phyloP scores from a whole-genome alignment of 2,329 filamentous ascomycete species.

The Amphichorda felina region DNA sequence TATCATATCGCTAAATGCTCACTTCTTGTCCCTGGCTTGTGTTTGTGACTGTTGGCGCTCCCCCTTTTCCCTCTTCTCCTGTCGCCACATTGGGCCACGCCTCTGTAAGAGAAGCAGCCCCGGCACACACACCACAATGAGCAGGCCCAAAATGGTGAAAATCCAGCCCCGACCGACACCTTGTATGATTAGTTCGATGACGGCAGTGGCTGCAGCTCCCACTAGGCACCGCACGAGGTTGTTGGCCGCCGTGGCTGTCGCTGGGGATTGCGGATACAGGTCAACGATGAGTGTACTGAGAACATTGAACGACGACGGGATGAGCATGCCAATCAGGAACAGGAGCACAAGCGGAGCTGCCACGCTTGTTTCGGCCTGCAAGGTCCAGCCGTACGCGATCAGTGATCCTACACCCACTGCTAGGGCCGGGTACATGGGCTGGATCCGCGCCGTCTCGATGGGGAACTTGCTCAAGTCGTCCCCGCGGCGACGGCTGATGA shows the following conservation, averaged over 20 bases:
- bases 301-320: constrained; percentile 51
- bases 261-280: constrained; percentile 46
- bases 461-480: constrained; percentile 39
- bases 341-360: constrained; percentile 42
- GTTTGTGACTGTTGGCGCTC: constrained; percentile 28
- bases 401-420: constrained; percentile 38
- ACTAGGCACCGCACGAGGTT: constrained; percentile 51
- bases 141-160: constrained; percentile 44
- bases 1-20: background rate
- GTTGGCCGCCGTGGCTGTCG: constrained; percentile 51
- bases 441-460: constrained; percentile 41
- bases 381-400: constrained; percentile 45
- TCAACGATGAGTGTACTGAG: constrained; percentile 54
- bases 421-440: constrained; percentile 42
- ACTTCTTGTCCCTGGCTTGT: background rate
- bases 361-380: constrained; percentile 36
- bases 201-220: constrained; percentile 45
- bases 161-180: constrained; percentile 49
- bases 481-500: constrained; percentile 46
- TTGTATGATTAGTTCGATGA: constrained; percentile 46
- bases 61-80: constrained; percentile 26
- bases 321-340: constrained; percentile 43
- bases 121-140: constrained; percentile 36
- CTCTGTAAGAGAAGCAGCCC: constrained; percentile 35
- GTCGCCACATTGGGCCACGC: constrained; percentile 36